Conservation (phyloP, 768 basidiomycete genomes). For the Nidula microcarpa region DNA sequence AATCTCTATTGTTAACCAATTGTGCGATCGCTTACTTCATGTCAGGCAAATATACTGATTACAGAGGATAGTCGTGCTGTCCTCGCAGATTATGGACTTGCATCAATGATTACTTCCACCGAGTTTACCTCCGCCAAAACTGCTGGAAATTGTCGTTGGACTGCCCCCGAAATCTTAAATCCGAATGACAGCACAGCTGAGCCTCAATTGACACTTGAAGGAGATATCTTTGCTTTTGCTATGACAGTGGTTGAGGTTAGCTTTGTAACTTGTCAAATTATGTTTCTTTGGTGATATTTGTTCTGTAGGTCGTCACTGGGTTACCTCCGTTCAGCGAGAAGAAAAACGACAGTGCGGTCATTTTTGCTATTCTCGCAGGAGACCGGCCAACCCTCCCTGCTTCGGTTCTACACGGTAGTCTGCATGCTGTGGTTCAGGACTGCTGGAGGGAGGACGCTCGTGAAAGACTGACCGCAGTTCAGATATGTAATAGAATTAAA, state of each 20-base stretch:
- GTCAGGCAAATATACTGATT: conserved; percentile 24
- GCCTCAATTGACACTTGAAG: conserved; percentile 9
- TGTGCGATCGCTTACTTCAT: not conserved
- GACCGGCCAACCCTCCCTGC: conserved; percentile 12
- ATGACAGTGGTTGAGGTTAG: conserved; percentile 25
- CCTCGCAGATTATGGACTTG: conserved; percentile 23
- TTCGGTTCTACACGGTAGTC: conserved; percentile 2
- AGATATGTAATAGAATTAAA: too few species aligned
- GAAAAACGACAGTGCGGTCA: conserved; percentile 17
- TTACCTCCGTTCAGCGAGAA: conserved; percentile 12
- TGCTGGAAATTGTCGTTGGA: conserved; percentile 23
- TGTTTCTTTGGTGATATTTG: not conserved
- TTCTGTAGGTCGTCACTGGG: conserved; percentile 13
- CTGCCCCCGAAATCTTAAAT: conserved; percentile 25
- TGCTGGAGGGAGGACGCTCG: conserved; percentile 9
- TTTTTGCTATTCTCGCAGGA: conserved; percentile 13
- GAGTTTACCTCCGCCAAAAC: conserved; percentile 18
- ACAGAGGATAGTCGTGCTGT: conserved; percentile 13
- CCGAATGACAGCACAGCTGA: conserved; percentile 8
- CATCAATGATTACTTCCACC: conserved; percentile 12
- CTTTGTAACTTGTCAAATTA: not conserved
- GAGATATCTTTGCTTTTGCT: conserved; percentile 21
- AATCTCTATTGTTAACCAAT: not conserved
- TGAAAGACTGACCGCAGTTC: too few species aligned
- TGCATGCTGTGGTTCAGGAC: conserved; percentile 6